Percentiles rank a stretch among this genome's conserved stretches.
phyloP scores from a whole-genome alignment of 2,329 filamentous ascomycete species.

The Torrubiellomyces zombiae region DNA sequence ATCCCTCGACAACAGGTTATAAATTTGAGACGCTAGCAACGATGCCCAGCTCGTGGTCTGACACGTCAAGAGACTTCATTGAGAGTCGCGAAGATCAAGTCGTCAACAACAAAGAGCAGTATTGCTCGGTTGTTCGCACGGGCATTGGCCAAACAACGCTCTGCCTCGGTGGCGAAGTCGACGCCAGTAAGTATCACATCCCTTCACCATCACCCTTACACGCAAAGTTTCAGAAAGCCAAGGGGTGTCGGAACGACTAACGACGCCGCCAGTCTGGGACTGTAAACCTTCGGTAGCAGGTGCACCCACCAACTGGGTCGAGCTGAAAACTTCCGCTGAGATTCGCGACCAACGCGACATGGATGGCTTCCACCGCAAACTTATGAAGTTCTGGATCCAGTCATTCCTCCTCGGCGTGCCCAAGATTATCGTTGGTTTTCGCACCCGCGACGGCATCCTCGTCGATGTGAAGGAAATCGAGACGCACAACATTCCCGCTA shows the following conservation, averaged over 20 bases:
- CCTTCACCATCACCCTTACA: conserved; percentile 1
- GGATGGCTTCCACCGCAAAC: conserved; percentile 69
- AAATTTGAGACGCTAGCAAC: conserved; percentile 87
- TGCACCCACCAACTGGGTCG: conserved; percentile 75
- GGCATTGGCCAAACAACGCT: conserved; percentile 62
- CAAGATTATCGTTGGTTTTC: conserved; percentile 80
- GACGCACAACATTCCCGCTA: conserved; percentile 62
- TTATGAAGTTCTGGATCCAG: conserved; percentile 94
- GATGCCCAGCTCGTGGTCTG: conserved; percentile 57
- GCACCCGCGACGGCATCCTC: conserved; percentile 55
- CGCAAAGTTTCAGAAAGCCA: too few species aligned
- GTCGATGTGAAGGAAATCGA: conserved; percentile 59
- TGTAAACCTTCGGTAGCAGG: conserved; percentile 50
- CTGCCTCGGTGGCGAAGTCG: conserved; percentile 84
- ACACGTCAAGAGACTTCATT: conserved; percentile 58
- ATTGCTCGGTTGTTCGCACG: conserved; percentile 85
- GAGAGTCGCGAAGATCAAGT: conserved; percentile 53
- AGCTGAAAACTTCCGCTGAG: conserved; percentile 78
- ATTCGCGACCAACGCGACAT: conserved; percentile 52
- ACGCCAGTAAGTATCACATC: conserved; percentile 45
- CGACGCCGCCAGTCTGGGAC: conserved; percentile 51
- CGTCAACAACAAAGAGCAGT: conserved; percentile 84
- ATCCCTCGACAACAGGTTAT: conserved; percentile 44
- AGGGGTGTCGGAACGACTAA: too few species aligned
- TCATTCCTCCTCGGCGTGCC: conserved; percentile 88